Evolutionary conservation across 331 rosid genomes (phyloP), one percentile per base, ranked within the genome.

Genomic region (Rhamnella rubrinervis): DNA sequence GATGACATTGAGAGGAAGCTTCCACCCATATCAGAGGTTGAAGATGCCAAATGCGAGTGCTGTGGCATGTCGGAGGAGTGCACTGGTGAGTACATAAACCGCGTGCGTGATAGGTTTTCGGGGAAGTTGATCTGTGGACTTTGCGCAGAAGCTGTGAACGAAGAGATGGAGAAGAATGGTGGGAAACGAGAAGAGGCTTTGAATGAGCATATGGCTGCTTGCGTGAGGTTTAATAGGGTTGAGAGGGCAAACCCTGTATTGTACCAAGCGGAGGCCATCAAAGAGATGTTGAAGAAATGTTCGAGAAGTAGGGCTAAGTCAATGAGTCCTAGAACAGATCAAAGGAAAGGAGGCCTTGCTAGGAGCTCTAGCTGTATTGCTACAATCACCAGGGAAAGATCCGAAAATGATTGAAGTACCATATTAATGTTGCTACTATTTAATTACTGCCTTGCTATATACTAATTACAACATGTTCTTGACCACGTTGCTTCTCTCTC

Each of bases 21-120:
- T 5, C 64, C 66, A 8, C 28, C 69, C 0, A 72, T 77, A 20
- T 64, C 72, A 0, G 85, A 77, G 61, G 85, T 59, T 1, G 81
- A 82, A 25, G 76, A 66, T 13, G 88, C 81, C 6, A 67, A 68
- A 15, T 86, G 96, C 47, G 92, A 89, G 84, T 86, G 96, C 47
- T 89, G 96, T 6, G 92, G 79, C 61, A 66, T 84, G 87, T 76
- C 74, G 0, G 96, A 89, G 59, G 89, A 89, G 71, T 86, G 84
- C 86, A 84, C 81, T 0, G 35, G 13, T 0, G 89, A 82, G 65
- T 89, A 89, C 88, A 74, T 80, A 7, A n/a, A 47, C 25, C 25
- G 67, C 2, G 81, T 82, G 15, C 75, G 85, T 0, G 47, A 62
- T 58, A 80, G 66, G 84, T 84, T 70, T 72, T 75, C 37, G 1